Evolutionary conservation across 2,329 filamentous ascomycete species (phyloP).

Genomic region (Ophiosphaerella herpotricha): DNA sequence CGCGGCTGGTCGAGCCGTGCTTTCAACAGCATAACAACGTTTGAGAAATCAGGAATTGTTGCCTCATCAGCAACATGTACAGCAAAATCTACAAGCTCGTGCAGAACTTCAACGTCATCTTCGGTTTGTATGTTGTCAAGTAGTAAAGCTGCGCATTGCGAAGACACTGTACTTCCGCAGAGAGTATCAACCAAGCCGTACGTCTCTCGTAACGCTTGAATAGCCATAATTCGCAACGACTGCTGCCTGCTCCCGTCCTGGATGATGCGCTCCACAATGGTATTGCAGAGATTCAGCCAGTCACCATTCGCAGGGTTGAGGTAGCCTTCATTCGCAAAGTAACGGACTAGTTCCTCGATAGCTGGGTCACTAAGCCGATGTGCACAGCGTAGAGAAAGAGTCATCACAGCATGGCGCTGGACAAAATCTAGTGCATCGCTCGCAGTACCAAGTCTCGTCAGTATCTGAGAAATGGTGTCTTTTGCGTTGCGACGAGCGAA

Average conservation of each 20-base stretch:
- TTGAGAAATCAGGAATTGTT: slow-evolving; percentile 62
- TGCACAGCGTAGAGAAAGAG: slow-evolving; percentile 68
- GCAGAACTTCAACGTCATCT: slow-evolving; percentile 66
- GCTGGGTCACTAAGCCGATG: slow-evolving; percentile 67
- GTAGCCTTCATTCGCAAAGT: slow-evolving; percentile 70
- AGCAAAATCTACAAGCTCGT: slow-evolving; percentile 67
- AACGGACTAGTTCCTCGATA: slow-evolving; percentile 66
- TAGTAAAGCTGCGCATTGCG: slow-evolving; percentile 64
- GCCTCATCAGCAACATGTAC: slow-evolving; percentile 67
- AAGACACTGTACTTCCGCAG: slow-evolving; percentile 61
- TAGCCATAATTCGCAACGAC: slow-evolving; percentile 64
- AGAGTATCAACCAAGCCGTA: slow-evolving; percentile 59
- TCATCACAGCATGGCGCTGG: slow-evolving; percentile 68
- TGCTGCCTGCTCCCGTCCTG: slow-evolving; percentile 64
- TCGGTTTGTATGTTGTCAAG: slow-evolving; percentile 66
- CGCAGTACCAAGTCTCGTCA: slow-evolving; percentile 34
- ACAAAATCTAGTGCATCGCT: slow-evolving; percentile 56
- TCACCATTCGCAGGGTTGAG: slow-evolving; percentile 72
- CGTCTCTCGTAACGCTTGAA: slow-evolving; percentile 61
- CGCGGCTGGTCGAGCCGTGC: slow-evolving; percentile 32
- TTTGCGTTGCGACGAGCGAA: slow-evolving; percentile 20
- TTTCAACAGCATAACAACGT: slow-evolving; percentile 50
- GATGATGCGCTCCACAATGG: slow-evolving; percentile 67
- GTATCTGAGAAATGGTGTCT: slow-evolving; percentile 32
- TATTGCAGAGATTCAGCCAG: slow-evolving; percentile 68